A percentile compares a stretch with the other conserved stretches of the same genome.
phyloP scores from a whole-genome alignment of 108 stramenopile genomes.

The Skeletonema potamos region DNA sequence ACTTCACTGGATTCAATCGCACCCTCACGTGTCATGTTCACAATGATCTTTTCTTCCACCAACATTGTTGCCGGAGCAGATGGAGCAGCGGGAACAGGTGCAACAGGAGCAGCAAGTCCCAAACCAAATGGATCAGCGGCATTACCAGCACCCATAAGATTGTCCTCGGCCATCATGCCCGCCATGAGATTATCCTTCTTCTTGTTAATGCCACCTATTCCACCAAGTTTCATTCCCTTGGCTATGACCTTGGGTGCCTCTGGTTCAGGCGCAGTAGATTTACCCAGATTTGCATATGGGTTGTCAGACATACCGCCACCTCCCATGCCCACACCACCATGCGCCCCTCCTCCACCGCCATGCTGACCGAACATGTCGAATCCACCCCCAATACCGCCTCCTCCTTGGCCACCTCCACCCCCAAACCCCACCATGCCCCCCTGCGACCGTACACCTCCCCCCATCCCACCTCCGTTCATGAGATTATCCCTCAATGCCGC shows the following conservation, averaged over 20 bases:
- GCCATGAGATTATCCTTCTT: conserved; percentile 92
- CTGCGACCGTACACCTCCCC: conserved; percentile 41
- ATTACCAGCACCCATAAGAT: conserved; percentile 58
- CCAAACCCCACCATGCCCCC: conserved; percentile 67
- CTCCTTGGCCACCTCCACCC: conserved; percentile 42
- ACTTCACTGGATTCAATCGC: conserved; percentile 90
- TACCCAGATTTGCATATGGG: conserved; percentile 48
- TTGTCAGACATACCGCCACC: conserved; percentile 20
- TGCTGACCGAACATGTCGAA: conserved; percentile 30
- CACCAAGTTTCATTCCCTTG: conserved; percentile 96
- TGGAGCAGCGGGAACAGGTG: conserved; percentile 59
- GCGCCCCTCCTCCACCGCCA: conserved; percentile 34
- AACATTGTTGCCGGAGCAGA: conserved; percentile 88
- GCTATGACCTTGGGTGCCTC: conserved; percentile 72
- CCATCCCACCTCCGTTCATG: conserved; percentile 52
- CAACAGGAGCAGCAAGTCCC: conserved; percentile 47
- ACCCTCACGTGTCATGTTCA: conserved; percentile 93
- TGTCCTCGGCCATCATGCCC: conserved; percentile 96
- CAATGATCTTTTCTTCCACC: conserved; percentile 91
- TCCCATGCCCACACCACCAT: conserved; percentile 26
- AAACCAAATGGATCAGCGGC: conserved; percentile 55
- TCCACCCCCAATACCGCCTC: conserved; percentile 54
- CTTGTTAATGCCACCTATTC: conserved; percentile 46
- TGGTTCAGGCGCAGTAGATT: conserved; percentile 54
- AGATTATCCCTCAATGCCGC: conserved; percentile 71